Evolutionary conservation across 1,139 yeast species (phyloP).

Genomic region (Fermentozyma sake): DNA sequence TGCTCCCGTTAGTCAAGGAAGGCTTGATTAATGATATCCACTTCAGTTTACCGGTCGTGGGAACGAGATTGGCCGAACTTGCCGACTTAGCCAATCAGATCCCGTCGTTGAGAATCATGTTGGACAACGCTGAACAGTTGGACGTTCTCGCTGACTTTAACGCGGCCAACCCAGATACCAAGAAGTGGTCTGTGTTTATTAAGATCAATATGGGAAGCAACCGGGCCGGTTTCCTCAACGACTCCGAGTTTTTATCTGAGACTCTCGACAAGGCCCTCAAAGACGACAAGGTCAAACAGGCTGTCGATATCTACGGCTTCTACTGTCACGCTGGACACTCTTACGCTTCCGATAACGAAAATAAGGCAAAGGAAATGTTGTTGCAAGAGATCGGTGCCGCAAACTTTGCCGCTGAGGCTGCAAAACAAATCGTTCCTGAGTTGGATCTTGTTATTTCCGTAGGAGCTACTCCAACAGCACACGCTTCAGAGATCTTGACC

Average conservation of each 20-base stretch:
- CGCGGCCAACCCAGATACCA: constrained; percentile 13
- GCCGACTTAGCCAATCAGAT: constrained; percentile 38
- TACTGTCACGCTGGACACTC: constrained; percentile 83
- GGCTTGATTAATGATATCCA: constrained; percentile 55
- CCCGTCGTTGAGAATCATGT: constrained; percentile 49
- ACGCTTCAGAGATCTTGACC: constrained; percentile 42
- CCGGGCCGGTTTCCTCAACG: constrained; percentile 55
- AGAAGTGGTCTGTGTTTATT: constrained; percentile 52
- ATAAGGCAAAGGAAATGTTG: constrained; percentile 45
- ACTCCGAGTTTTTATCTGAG: constrained; percentile 22
- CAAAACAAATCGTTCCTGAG: constrained; percentile 23
- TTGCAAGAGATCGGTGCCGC: constrained; percentile 55
- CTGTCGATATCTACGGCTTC: constrained; percentile 56
- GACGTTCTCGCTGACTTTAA: constrained; percentile 39
- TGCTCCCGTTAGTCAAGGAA: constrained; percentile 39
- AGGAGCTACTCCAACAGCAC: constrained; percentile 83
- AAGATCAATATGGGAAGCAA: constrained; percentile 60
- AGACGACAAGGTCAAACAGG: constrained; percentile 15
- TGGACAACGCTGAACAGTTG: constrained; percentile 59
- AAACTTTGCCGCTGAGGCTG: constrained; percentile 46
- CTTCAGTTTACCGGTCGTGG: constrained; percentile 66
- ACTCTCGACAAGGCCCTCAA: constrained; percentile 25
- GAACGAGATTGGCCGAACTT: constrained; percentile 49
- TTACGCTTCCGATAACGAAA: constrained; percentile 45
- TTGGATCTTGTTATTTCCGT: constrained; percentile 47